phyloP scores from a whole-genome alignment of 2,329 filamentous ascomycete genomes.

The Xylaria polymorpha region DNA sequence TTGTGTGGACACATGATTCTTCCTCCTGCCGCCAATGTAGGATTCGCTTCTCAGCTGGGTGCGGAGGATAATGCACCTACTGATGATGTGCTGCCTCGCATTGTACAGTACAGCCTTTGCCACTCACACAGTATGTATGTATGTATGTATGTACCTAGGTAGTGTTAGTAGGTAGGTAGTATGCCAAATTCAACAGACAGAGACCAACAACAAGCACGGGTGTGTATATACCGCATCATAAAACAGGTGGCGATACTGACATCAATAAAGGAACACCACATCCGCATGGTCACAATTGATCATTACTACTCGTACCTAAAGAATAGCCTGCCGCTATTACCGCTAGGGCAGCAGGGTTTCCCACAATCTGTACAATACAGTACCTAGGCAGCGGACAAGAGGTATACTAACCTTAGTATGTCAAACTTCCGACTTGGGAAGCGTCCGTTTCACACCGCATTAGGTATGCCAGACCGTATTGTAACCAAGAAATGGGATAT shows the following conservation, averaged over 20 bases:
- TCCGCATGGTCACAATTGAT: constrained; percentile 10
- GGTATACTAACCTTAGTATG: neutral
- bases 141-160: no score
- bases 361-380: neutral
- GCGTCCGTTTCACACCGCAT: constrained; percentile 20
- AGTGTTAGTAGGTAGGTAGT: no score
- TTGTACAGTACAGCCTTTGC: constrained; percentile 23
- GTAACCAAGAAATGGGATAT: constrained; percentile 13
- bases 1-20: constrained; percentile 34
- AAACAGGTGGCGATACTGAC: neutral
- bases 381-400: neutral
- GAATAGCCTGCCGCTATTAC: constrained; percentile 17
- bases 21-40: constrained; percentile 30
- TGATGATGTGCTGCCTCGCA: constrained; percentile 25
- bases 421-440: constrained; percentile 17
- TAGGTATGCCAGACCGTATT: constrained; percentile 7
- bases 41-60: constrained; percentile 34
- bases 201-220: neutral
- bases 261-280: neutral
- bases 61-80: constrained; percentile 19
- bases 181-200: neutral
- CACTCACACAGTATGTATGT: constrained; percentile 1
- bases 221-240: neutral
- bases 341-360: constrained; percentile 20
- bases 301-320: neutral